phyloP scores from a whole-genome alignment of 352 stramenopile genomes.

The Pythium guiyangense region DNA sequence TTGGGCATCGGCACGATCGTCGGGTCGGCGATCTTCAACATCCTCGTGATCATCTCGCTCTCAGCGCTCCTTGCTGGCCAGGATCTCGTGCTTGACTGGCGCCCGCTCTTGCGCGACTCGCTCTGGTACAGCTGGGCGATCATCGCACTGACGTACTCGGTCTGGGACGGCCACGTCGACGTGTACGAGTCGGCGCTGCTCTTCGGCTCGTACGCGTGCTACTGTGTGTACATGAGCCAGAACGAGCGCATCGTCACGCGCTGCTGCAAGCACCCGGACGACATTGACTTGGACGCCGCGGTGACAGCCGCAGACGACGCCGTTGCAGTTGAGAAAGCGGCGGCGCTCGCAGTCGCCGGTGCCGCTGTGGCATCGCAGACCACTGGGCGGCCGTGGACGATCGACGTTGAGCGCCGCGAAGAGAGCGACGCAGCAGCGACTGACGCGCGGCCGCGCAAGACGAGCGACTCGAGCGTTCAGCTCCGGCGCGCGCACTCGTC shows the following conservation, averaged over 20 bases:
- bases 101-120: conserved; percentile 74
- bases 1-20: conserved; percentile 80
- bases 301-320: conserved; percentile 13
- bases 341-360: background rate
- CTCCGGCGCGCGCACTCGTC: conserved; percentile 8
- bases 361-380: background rate
- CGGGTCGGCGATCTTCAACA: conserved; percentile 86
- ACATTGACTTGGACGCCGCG: conserved; percentile 6
- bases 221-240: conserved; percentile 73
- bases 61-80: conserved; percentile 59
- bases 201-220: conserved; percentile 61
- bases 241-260: conserved; percentile 51
- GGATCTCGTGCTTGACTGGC: conserved; percentile 66
- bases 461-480: conserved; percentile 15
- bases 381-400: conserved; percentile 20
- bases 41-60: conserved; percentile 84
- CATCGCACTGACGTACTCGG: conserved; percentile 41
- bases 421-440: background rate
- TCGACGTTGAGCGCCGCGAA: conserved; percentile 25
- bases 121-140: conserved; percentile 74
- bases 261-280: conserved; percentile 47
- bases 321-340: background rate
- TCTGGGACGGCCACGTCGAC: conserved; percentile 59
- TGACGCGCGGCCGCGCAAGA: conserved; percentile 2
- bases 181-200: conserved; percentile 58